Evolutionary conservation across 306 rosid genomes (phyloP).

Genomic region (Cicer pinnatifidum): DNA sequence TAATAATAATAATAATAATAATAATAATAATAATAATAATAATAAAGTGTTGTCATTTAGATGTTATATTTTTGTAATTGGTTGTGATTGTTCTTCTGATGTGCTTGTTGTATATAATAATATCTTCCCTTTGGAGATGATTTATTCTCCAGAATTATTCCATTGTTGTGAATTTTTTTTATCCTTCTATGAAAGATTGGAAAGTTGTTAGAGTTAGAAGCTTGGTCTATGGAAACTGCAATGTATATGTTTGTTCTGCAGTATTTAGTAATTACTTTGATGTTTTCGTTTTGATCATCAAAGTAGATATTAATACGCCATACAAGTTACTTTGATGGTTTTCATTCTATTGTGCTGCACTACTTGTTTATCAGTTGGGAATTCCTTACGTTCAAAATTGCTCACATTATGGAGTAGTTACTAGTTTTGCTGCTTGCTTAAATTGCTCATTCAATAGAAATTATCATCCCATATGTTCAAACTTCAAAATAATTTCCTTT

Average conservation of each 20-base stretch:
- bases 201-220: not conserved
- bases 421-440: not conserved
- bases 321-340: not conserved
- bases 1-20: too few species aligned
- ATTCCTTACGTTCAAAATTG: not conserved
- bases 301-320: constrained; percentile 16
- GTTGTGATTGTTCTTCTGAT: constrained; percentile 16
- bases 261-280: constrained; percentile 8
- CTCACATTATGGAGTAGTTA: not conserved
- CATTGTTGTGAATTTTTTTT: not conserved
- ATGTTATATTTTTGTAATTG: not conserved
- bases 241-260: not conserved
- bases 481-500: constrained; percentile 3
- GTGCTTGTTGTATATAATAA: not conserved
- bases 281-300: constrained; percentile 9
- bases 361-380: constrained; percentile 4
- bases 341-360: constrained; percentile 1
- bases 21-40: not conserved
- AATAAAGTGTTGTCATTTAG: not conserved
- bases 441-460: not conserved
- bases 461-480: not conserved
- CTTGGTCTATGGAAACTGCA: constrained; percentile 6
- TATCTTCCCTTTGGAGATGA: not conserved
- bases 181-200: not conserved
- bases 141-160: constrained; percentile 3